phyloP scores from a whole-genome alignment of 768 basidiomycete species.

The Auricularia heimuer region DNA sequence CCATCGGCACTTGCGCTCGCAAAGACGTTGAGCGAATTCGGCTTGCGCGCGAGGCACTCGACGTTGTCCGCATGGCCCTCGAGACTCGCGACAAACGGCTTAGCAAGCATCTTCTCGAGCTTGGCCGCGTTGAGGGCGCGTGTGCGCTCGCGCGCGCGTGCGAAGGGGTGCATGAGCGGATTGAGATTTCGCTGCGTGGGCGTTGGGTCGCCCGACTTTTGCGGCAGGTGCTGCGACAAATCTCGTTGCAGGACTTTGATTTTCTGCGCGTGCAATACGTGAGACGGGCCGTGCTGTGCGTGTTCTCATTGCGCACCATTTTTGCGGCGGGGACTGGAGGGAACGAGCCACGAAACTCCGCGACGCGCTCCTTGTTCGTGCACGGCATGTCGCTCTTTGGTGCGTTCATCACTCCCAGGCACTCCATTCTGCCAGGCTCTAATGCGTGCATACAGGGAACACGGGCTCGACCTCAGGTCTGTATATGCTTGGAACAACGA shows the following conservation, averaged over 20 bases:
- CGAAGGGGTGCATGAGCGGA: slow-evolving; percentile 92
- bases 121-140: slow-evolving; percentile 92
- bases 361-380: background rate
- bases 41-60: slow-evolving; percentile 70
- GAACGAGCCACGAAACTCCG: background rate
- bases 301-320: background rate
- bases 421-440: background rate
- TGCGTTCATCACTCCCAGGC: background rate
- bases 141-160: slow-evolving; percentile 84
- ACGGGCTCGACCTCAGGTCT: background rate
- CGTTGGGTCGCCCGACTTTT: slow-evolving; percentile 70
- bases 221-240: slow-evolving; percentile 60
- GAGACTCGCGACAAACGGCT: slow-evolving; percentile 82
- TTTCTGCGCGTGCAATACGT: slow-evolving; percentile 47
- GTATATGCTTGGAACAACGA: background rate
- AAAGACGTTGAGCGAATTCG: slow-evolving; percentile 62
- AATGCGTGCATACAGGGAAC: background rate
- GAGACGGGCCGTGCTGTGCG: background rate
- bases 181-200: slow-evolving; percentile 88
- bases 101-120: slow-evolving; percentile 96
- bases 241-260: slow-evolving; percentile 82
- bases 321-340: background rate
- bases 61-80: slow-evolving; percentile 94
- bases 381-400: background rate
- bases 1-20: slow-evolving; percentile 96